These are phyloP conservation scores for Leccinum subgranulosum DNA, from an alignment of 768 basidiomycete genomes.

Conservation along the genomic window DNA sequence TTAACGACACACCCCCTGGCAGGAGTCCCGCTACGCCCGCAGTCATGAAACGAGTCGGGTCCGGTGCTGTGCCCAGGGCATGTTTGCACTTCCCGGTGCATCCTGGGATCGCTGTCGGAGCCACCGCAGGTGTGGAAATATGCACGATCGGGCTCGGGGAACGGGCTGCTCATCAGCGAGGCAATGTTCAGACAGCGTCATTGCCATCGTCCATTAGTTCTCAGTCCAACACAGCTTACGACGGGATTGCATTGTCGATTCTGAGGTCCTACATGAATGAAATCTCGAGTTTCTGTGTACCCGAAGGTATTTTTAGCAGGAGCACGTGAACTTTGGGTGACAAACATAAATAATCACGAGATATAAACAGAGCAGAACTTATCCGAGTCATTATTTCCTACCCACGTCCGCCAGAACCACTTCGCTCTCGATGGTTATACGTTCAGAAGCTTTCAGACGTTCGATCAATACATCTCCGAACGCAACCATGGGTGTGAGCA, in stretches of 20 bases:
- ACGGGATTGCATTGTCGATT: neutral
- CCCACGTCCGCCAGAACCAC: constrained; percentile 26
- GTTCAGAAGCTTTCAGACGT: constrained; percentile 57
- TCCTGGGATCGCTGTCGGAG: constrained; percentile 5
- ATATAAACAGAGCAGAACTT: neutral
- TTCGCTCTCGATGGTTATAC: constrained; percentile 55
- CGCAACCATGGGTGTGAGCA: constrained; percentile 81
- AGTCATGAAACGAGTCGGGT: constrained; percentile 17
- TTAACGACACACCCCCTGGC: neutral
- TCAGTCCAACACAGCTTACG: neutral
- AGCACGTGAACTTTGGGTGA: neutral
- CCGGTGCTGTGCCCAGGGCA: constrained; percentile 7
- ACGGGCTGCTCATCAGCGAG: neutral
- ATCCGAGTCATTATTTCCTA: constrained; percentile 2
- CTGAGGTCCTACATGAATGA: neutral
- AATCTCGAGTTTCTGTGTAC: neutral
- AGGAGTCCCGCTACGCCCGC: neutral
- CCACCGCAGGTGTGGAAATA: constrained; percentile 5
- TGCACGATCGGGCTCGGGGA: constrained; percentile 1
- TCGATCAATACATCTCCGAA: constrained; percentile 74
- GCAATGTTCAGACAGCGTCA: constrained; percentile 1
- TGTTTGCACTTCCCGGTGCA: constrained; percentile 4
- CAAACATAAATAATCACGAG: neutral
- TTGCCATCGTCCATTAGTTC: neutral
- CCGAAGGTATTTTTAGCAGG: neutral